Percentiles rank a stretch among this genome's conserved stretches.
phyloP scores from a whole-genome alignment of 192 early-diverging fungal genomes.

The Gaertneriomyces sp. region DNA sequence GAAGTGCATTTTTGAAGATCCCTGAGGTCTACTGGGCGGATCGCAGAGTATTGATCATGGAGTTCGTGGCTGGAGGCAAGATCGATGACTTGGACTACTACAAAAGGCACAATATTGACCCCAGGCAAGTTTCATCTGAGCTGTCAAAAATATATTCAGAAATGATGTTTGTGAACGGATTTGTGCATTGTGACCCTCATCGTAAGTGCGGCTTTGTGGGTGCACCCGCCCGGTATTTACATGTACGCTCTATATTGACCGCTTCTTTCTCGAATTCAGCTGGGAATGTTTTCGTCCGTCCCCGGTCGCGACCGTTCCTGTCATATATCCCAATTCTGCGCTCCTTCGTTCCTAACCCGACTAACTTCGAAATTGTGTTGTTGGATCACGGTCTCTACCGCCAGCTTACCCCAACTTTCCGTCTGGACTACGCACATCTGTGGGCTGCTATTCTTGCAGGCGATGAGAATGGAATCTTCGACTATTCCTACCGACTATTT shows the following conservation, averaged over 20 bases:
- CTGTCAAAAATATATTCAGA: constrained; percentile 75
- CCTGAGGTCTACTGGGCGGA: constrained; percentile 77
- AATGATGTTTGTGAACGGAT: constrained; percentile 82
- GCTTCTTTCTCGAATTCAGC: constrained; percentile 3
- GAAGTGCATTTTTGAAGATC: constrained; percentile 51
- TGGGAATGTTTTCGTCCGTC: constrained; percentile 66
- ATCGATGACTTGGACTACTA: constrained; percentile 82
- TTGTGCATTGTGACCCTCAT: constrained; percentile 89
- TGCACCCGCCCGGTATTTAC: neutral
- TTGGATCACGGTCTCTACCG: constrained; percentile 87
- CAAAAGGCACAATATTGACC: constrained; percentile 67
- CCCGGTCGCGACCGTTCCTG: constrained; percentile 17
- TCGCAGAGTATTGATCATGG: constrained; percentile 82
- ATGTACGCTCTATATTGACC: neutral
- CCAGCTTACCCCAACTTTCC: constrained; percentile 62
- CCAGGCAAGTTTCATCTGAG: constrained; percentile 68
- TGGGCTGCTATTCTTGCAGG: constrained; percentile 82
- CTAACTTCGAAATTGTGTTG: constrained; percentile 85
- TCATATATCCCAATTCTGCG: constrained; percentile 27
- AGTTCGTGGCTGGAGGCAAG: constrained; percentile 64
- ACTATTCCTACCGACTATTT: constrained; percentile 61
- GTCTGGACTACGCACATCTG: constrained; percentile 81
- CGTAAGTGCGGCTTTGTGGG: constrained; percentile 23
- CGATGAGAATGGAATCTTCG: constrained; percentile 66
- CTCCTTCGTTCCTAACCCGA: constrained; percentile 14